Base-by-base conservation (phyloP, 1,284 basidiomycete genomes). In the Ceratobasidium theobromae region DNA sequence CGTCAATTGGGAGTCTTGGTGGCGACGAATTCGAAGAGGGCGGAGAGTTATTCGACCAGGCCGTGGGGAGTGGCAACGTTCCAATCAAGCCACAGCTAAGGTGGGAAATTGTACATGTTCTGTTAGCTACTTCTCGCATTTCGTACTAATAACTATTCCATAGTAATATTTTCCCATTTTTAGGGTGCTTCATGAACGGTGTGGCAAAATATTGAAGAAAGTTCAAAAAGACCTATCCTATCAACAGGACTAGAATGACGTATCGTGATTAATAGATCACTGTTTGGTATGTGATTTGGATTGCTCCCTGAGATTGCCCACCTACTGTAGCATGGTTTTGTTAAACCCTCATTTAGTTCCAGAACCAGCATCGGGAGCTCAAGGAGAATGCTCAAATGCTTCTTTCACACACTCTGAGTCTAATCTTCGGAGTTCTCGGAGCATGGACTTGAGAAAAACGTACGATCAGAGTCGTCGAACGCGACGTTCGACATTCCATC, bases 231-330 rank as follows among this genome's bases (percentile, higher is more conserved):
- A 67, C 66, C 18, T 65, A 67, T 40, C 66, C 67, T 4, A 53
- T 67, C 18, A 48, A 67, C 30, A 55, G 53, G 45, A 69, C 68
- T 2, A 60, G 66, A 3, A 54, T 69, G 33, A 67, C 68, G 4
- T 69, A 69, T 32, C 52, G 68, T n/a, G n/a, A n/a, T n/a, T n/a
- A n/a, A 11, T 66, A 69, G 46, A 67, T 69, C 49, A 67, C 66
- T 11, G 66, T 69, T 27, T 69, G 68, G 68, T 69, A 54, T 33
- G 68, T 58, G n/a, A 8, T 28, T 21, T 23, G 27, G 28, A 4
- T 27, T 51, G 11, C 41, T 43, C 57, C 23, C 23, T 21, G 16
- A 30, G 21, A 33, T 43, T 8, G 23, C 27, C 51, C n/a, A n/a
- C n/a, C n/a, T n/a, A n/a, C n/a, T n/a, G n/a, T n/a, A n/a, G n/a